These are phyloP conservation scores for Sungouiella blattae DNA, from an alignment of 805 yeast species.

Conservation along the genomic window DNA sequence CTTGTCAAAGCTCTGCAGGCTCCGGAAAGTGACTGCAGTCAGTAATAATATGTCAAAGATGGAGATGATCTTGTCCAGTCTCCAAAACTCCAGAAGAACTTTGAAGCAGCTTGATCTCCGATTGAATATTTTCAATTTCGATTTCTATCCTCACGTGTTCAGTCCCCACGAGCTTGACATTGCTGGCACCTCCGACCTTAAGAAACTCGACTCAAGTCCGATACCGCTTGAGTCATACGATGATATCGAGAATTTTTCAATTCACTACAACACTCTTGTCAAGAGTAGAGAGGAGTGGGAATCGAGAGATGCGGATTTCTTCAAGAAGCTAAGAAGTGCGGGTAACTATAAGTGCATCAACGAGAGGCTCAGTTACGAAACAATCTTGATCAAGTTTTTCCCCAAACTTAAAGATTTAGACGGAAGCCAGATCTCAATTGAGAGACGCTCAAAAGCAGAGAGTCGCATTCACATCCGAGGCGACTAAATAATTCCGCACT, in stretches of 20 bases:
- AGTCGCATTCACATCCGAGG: too few relatives aligned
- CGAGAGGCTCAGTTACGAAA: constrained; percentile 31
- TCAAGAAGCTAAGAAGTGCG: constrained; percentile 19
- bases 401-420: constrained; percentile 31
- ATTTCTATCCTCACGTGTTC: constrained; percentile 52
- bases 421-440: constrained; percentile 25
- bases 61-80: constrained; percentile 28
- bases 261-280: constrained; percentile 42
- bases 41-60: constrained; percentile 43
- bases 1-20: constrained; percentile 28
- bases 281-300: constrained; percentile 37
- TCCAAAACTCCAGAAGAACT: constrained; percentile 26
- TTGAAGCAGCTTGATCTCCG: constrained; percentile 45
- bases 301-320: constrained; percentile 31
- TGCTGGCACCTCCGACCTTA: constrained; percentile 2
- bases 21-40: constrained; percentile 40
- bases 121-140: constrained; percentile 46
- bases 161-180: constrained; percentile 39
- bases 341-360: constrained; percentile 16
- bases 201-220: constrained; percentile 22
- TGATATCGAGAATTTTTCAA: constrained; percentile 50
- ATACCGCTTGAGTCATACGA: constrained; percentile 45
- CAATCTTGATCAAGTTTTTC: constrained; percentile 33
- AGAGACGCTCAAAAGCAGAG: constrained; percentile 5
- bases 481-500: too few relatives aligned